Evolutionary conservation across 2,329 filamentous ascomycete species (phyloP), one percentile per base, ranked within the genome.

Genomic region (Coniochaeta ligniaria): DNA sequence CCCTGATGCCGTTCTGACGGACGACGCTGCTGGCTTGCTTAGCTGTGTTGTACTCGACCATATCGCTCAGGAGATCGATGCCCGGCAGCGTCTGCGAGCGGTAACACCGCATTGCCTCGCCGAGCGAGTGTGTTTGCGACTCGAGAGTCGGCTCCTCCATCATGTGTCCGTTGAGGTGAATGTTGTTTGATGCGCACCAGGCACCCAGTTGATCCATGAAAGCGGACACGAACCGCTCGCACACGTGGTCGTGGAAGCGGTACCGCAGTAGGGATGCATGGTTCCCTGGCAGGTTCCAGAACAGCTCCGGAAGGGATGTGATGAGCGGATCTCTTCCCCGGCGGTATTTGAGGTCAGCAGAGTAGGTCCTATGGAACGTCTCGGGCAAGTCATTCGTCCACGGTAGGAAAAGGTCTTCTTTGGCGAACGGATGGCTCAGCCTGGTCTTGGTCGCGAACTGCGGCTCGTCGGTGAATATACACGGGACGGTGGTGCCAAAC

Each of bases 91-190:
- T 62, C 63, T 69, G 66, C 16, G 61, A 69, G 28, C 69, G 62
- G 45, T 72, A 72, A 56, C 68, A 71, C 16, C 70, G 65, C 71
- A 73, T 73, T 2, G 70, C 67, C 59, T 72, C 71, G 14, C 71
- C 71, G n/a, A 71, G 63, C 4, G 69, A 66, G 0, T 64, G 66
- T 1, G 70, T 72, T 57, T 72, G 71, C 5, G 68, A 70, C 20
- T 66, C 61, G 1, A 73, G 64, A 1, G 65, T 70, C 7, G 69
- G 69, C 55, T 73, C 71, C 61, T 72, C 67, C 70, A 72, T 72
- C 69, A 72, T 70, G 26, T 72, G 71, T 0, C 70, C 71, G 38
- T 68, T 65, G 17, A 72, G 62, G 9, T 66, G 61, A 9, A 72
- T 64, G 1, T 62, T 60, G 16, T 72, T 71, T 5, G 63, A 61